Conservation (phyloP, 352 stramenopile species). For the Globisporangium takayamanum region DNA sequence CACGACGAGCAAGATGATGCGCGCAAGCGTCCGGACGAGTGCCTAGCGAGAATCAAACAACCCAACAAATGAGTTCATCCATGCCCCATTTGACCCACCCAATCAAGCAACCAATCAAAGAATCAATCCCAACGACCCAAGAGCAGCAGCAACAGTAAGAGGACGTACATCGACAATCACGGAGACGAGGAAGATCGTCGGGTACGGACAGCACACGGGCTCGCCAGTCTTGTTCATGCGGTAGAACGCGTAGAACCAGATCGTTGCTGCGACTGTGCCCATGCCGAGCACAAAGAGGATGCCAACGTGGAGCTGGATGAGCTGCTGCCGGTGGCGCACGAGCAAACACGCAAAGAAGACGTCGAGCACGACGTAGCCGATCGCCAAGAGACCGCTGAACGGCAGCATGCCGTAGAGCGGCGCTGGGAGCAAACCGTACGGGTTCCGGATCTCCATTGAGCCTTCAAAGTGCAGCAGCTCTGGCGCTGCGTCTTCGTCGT, state of each 20-base stretch:
- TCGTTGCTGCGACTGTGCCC: slow-evolving; percentile 43
- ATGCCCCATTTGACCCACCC: too few species aligned
- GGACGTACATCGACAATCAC: slow-evolving; percentile 75
- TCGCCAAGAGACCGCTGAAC: slow-evolving; percentile 66
- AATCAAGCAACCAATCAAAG: background rate
- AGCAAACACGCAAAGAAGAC: slow-evolving; percentile 75
- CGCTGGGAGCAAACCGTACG: slow-evolving; percentile 71
- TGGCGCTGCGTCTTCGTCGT: slow-evolving; percentile 33
- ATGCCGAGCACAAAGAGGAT: slow-evolving; percentile 79
- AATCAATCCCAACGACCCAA: slow-evolving; percentile 7
- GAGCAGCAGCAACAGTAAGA: too few species aligned
- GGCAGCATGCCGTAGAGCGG: slow-evolving; percentile 83
- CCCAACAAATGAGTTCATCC: background rate
- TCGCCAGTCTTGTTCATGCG: slow-evolving; percentile 86
- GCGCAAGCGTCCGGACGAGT: slow-evolving; percentile 77
- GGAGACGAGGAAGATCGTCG: slow-evolving; percentile 72
- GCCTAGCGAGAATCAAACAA: slow-evolving; percentile 23
- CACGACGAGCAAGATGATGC: slow-evolving; percentile 80
- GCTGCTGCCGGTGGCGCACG: slow-evolving; percentile 54
- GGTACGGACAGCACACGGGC: slow-evolving; percentile 87
- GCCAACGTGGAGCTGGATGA: slow-evolving; percentile 76
- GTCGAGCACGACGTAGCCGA: slow-evolving; percentile 74
- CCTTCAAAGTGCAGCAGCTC: slow-evolving; percentile 59
- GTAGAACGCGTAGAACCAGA: slow-evolving; percentile 85
- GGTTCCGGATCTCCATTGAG: slow-evolving; percentile 74